Evolutionary conservation across 352 stramenopile species (phyloP), one percentile per base, ranked within the genome.

Genomic region (Aphanomyces astaci): DNA sequence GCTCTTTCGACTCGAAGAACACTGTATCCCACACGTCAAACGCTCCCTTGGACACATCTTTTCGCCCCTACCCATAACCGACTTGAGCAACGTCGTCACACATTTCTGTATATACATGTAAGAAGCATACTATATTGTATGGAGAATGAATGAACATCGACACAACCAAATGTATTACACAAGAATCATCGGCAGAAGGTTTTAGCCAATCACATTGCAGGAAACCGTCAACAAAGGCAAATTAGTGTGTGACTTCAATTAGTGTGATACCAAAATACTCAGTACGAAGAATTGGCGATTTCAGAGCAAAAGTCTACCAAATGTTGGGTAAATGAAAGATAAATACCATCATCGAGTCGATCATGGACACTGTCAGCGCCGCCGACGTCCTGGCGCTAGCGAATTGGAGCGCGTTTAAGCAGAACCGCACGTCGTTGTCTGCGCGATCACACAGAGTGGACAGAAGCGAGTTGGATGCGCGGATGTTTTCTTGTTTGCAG

Each of bases 381-480:
- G 70, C 66, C 25, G 51, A 32, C 11, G 72, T 79, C 63, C 85
- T 77, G 0, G 78, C 78, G 55, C 76, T 87, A 56, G 97, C 90
- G 74, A 98, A 98, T 77, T 99, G 96, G 3, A 99, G 79, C 3
- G 90, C 96, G 72, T 98, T 98, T 11, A 99, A 78, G 62, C 92
- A 98, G 55, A 95, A 97, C 59, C 97, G 90, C 24, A 99, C 94
- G 73, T 99, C 96, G 66, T 91, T 93, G 55, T 80, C 87, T 71
- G 75, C 85, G 73, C 65, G 87, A 71, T 64, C 72, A 64, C 72
- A 93, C 64, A 80, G 81, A 75, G 55, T 66, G 53, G 80, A 79
- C 24, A 95, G 67, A 17, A 96, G 73, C 64, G 81, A 52, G 57
- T 82, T 72, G 28, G 81, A 75, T 4, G 79, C 77, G 19, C 88